A percentile compares a stretch with the other conserved stretches of the same genome.
Conservation (phyloP, 164 flowering plant genomes). For the Umbellularia californica region DNA sequence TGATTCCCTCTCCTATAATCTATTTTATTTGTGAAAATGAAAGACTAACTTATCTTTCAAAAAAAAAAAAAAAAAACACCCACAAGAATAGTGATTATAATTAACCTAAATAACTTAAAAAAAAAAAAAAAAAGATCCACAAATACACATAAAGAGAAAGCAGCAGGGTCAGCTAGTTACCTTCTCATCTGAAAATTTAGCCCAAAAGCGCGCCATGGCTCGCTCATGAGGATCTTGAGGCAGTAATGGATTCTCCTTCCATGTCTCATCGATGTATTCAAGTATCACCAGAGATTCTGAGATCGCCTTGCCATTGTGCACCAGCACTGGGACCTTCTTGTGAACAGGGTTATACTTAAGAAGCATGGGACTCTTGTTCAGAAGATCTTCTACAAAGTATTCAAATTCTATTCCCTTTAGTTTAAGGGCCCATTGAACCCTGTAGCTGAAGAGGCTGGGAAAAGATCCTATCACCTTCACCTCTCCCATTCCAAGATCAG, state of each 20-base stretch:
- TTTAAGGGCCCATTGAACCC: not conserved
- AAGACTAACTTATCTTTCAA: no score
- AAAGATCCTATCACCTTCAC: not conserved
- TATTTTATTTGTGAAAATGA: no score
- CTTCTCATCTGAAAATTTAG: not conserved
- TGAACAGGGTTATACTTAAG: not conserved
- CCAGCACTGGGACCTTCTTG: not conserved
- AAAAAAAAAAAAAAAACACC: no score
- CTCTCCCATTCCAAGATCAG: not conserved
- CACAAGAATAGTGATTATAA: no score
- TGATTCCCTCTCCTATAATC: no score
- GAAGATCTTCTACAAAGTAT: not conserved
- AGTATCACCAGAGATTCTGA: not conserved
- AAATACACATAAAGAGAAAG: no score
- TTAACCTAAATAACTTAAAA: no score
- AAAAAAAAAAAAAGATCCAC: no score
- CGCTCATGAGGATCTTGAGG: conserved; percentile 4
- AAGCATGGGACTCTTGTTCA: not conserved
- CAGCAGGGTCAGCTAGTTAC: not conserved
- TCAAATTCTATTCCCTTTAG: not conserved
- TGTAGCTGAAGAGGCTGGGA: not conserved
- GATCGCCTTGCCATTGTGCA: not conserved
- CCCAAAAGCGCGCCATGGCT: conserved; percentile 5
- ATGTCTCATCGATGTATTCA: conserved; percentile 5
- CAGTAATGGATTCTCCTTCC: not conserved